Conservation (phyloP, 495 filamentous ascomycete genomes). For the Neurospora sp. region DNA sequence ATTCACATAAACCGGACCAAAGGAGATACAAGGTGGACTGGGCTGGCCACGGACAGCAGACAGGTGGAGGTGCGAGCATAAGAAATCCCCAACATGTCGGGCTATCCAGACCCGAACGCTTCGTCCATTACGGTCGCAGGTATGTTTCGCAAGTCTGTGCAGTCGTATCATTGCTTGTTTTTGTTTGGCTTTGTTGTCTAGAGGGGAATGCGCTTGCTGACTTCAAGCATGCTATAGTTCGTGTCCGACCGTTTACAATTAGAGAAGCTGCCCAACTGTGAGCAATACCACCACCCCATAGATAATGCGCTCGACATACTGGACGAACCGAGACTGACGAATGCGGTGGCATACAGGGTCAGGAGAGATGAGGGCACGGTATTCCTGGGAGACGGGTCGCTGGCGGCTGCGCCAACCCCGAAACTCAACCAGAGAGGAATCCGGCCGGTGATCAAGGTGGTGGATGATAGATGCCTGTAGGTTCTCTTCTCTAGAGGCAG, state of each 20-base stretch:
- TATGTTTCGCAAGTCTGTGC: conserved; percentile 15
- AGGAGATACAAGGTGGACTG: background rate
- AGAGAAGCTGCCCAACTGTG: conserved; percentile 59
- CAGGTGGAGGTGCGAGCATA: conserved; percentile 4
- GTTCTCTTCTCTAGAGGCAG: conserved; percentile 21
- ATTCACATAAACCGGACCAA: background rate
- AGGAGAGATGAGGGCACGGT: conserved; percentile 77
- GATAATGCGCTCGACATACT: background rate
- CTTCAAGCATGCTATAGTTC: conserved; percentile 43
- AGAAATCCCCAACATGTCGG: conserved; percentile 14
- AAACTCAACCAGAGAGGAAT: conserved; percentile 82
- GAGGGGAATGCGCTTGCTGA: background rate
- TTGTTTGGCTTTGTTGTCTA: background rate
- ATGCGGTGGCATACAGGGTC: conserved; percentile 34
- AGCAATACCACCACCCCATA: conserved; percentile 3
- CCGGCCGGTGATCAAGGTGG: conserved; percentile 84
- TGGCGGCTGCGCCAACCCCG: conserved; percentile 73
- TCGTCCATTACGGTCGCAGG: conserved; percentile 53
- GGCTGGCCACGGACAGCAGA: background rate
- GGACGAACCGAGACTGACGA: conserved; percentile 8
- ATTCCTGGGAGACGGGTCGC: conserved; percentile 89
- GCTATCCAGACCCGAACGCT: conserved; percentile 25
- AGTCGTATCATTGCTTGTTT: background rate
- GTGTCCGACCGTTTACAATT: conserved; percentile 91
- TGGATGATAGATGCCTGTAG: conserved; percentile 93